Conservation (phyloP, 1,139 yeast genomes). For the Groenewaldozyma auringiensis region DNA sequence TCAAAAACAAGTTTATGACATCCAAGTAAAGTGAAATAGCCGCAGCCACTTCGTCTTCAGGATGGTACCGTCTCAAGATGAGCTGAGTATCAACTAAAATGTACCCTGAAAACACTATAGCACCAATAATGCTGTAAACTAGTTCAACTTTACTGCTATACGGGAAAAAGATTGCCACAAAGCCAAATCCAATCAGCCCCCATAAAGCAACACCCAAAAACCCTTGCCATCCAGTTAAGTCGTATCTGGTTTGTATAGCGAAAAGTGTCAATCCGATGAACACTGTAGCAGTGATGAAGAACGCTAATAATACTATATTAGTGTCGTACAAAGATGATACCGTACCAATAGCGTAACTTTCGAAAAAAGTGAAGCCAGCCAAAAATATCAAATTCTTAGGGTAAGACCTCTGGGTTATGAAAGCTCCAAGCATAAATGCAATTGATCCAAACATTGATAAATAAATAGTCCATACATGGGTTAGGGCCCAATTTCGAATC, state of each 20-base stretch:
- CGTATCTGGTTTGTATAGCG: constrained; percentile 78
- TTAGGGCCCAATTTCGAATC: constrained; percentile 51
- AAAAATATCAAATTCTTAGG: constrained; percentile 55
- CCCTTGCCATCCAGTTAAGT: constrained; percentile 68
- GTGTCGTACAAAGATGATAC: constrained; percentile 60
- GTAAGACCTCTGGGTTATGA: constrained; percentile 53
- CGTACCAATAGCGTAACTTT: constrained; percentile 66
- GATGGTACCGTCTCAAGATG: constrained; percentile 69
- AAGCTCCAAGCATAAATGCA: constrained; percentile 54
- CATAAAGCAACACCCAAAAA: constrained; percentile 45
- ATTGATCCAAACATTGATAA: constrained; percentile 53
- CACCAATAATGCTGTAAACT: constrained; percentile 66
- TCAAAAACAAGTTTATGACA: constrained; percentile 69
- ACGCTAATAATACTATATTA: constrained; percentile 60
- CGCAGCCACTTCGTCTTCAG: constrained; percentile 81
- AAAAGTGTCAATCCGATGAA: constrained; percentile 69
- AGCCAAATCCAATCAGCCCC: constrained; percentile 65
- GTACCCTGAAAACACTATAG: constrained; percentile 63
- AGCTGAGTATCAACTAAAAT: constrained; percentile 76
- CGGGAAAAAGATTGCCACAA: constrained; percentile 63
- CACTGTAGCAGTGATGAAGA: constrained; percentile 58
- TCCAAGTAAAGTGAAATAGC: constrained; percentile 74
- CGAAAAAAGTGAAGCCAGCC: constrained; percentile 62
- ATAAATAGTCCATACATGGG: constrained; percentile 54
- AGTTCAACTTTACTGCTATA: constrained; percentile 48